Percentiles rank a stretch among this genome's conserved stretches.
These are phyloP conservation scores for Dittrichia graveolens DNA, from an alignment of 129 eudicot species.

Conservation along the genomic window DNA sequence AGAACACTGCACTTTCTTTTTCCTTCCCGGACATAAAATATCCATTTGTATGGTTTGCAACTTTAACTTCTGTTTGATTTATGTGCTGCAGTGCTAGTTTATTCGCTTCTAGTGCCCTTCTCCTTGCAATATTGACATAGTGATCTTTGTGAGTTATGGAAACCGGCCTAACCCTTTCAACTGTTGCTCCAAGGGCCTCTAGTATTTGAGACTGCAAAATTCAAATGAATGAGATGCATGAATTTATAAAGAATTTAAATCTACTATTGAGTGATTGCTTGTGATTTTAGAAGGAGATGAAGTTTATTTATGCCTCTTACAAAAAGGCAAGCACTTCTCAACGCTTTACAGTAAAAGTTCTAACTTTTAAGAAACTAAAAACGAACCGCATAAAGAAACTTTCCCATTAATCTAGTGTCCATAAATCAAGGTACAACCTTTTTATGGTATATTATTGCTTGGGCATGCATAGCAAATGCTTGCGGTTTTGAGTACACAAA, in stretches of 20 bases:
- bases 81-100: constrained; percentile 41
- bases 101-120: constrained; percentile 92
- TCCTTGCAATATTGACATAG: constrained; percentile 85
- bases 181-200: constrained; percentile 96
- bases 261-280: neutral
- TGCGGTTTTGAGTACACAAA: constrained; percentile 6
- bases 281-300: neutral
- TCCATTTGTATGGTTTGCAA: constrained; percentile 40
- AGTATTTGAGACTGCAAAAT: constrained; percentile 78
- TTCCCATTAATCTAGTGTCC: neutral
- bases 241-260: neutral
- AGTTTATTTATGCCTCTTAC: neutral
- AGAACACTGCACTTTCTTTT: constrained; percentile 26
- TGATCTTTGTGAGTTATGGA: constrained; percentile 96
- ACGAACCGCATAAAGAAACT: neutral
- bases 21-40: constrained; percentile 21
- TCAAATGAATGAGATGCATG: neutral
- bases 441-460: neutral
- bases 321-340: neutral
- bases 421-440: constrained; percentile 3
- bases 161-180: constrained; percentile 97
- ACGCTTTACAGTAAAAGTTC: neutral
- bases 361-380: neutral
- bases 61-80: constrained; percentile 28
- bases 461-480: neutral